These are phyloP conservation scores for Ceratonia siliqua DNA, from an alignment of 306 rosid genomes.

Conservation along the genomic window DNA sequence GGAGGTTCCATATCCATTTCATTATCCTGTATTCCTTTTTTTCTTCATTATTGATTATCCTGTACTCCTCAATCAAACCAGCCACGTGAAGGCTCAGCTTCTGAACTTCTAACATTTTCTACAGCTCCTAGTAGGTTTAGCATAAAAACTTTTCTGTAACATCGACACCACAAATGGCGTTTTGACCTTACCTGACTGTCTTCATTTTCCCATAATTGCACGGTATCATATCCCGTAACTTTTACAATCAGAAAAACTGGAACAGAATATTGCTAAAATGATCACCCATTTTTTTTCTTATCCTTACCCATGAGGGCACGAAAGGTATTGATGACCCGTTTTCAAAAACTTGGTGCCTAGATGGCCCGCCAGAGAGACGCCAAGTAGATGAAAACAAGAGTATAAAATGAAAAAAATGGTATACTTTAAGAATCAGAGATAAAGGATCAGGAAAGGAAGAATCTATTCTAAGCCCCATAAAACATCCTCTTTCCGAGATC, in stretches of 20 bases:
- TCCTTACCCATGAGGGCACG: conserved; percentile 42
- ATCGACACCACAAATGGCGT: background rate
- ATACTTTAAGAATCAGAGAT: conserved; percentile 47
- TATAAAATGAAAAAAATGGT: conserved; percentile 41
- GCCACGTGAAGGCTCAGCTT: background rate
- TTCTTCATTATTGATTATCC: background rate
- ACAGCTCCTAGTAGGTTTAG: background rate
- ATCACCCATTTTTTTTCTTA: too few relatives aligned
- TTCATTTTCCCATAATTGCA: background rate
- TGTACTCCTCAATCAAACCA: background rate
- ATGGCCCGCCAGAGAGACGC: conserved; percentile 3
- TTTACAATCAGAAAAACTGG: background rate
- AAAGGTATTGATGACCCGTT: conserved; percentile 42
- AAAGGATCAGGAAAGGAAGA: conserved; percentile 71
- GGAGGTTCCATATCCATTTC: background rate
- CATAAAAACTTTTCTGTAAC: background rate
- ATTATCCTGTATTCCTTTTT: background rate
- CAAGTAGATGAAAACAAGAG: conserved; percentile 20
- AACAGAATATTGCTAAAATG: background rate
- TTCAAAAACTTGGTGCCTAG: conserved; percentile 16
- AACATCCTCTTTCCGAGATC: conserved; percentile 37
- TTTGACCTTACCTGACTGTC: background rate
- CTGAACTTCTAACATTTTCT: background rate
- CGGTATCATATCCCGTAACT: background rate
- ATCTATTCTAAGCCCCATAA: conserved; percentile 57